Base-by-base conservation (phyloP, 2,329 filamentous ascomycete genomes). In the Verticillium zaregamsianum region DNA sequence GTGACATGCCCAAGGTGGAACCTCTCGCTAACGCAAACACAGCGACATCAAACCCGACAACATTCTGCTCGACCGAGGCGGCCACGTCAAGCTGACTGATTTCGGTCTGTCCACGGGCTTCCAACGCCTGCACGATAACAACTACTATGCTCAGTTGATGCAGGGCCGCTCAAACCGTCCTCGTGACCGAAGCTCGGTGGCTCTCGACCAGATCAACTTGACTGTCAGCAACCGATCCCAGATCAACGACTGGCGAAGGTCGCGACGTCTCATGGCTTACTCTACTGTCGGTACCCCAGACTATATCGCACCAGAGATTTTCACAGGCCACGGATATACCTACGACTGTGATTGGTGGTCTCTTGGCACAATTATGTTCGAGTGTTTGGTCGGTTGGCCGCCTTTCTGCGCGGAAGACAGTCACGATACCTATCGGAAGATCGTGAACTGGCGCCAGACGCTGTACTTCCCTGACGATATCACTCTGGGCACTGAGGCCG, bases 261-360 rank as follows among this genome's bases (percentile, higher is more conserved):
- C 94, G 61, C 90, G 95, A 71, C 87, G 95, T 71, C 86, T 97
- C 74, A 94, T 99, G 86, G 95, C 95, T 15, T 99, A 99, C 79
- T 98, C 95, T 1, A 98, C 95, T 3, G 95, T 99, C 66, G 95
- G 95, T 66, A 99, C 95, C 1, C 95, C 95, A 11, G 95, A 99
- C 76, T 99, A 99, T 75, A 99, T 99, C 73, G 95, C 95, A 1
- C 95, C 95, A 3, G 95, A 99, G 75, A 98, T 99, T 70, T 98
- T 99, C 77, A 96, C 92, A 56, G 93, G 94, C 20, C 91, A 96
- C 71, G 95, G 95, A 57, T 99, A 99, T 80, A 92, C 92, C 62
- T 97, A 94, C 71, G 90, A 96, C 73, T 99, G 95, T 75, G 95
- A 99, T 81, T 99, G 95, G 95, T 99, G 95, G 95, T 96, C 92